Evolutionary conservation across 2,329 filamentous ascomycete species (phyloP).

Genomic region (Pyrenochaeta sp.): DNA sequence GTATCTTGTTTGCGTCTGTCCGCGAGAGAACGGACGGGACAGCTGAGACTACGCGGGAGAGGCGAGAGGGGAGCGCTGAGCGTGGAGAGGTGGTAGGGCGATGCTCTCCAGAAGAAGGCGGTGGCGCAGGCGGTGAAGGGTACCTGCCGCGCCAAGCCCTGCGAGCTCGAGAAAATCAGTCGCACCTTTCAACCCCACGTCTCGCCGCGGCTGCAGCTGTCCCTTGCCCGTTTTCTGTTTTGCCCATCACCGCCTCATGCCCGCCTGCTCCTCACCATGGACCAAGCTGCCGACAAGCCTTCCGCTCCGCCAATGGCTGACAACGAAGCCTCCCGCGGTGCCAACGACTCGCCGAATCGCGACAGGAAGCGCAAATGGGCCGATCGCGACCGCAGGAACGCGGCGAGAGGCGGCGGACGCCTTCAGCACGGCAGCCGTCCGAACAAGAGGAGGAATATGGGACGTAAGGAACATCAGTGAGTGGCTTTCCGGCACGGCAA

Average conservation of each 20-base stretch:
- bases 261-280: conserved; percentile 26
- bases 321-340: conserved; percentile 25
- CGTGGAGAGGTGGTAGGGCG: neutral
- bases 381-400: conserved; percentile 33
- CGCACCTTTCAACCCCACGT: conserved; percentile 20
- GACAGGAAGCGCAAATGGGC: conserved; percentile 46
- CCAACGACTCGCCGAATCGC: conserved; percentile 29
- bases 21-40: conserved; percentile 22
- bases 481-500: conserved; percentile 26
- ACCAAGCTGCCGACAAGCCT: conserved; percentile 32
- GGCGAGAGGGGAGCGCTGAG: conserved; percentile 3
- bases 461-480: conserved; percentile 71
- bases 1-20: conserved; percentile 12
- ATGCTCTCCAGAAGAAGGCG: conserved; percentile 11
- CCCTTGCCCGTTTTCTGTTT: conserved; percentile 3
- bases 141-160: conserved; percentile 33
- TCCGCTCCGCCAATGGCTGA: conserved; percentile 35
- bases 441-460: conserved; percentile 72
- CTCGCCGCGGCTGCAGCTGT: conserved; percentile 6
- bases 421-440: conserved; percentile 50
- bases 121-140: conserved; percentile 31
- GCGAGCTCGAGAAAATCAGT: conserved; percentile 29
- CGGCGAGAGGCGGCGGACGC: conserved; percentile 43
- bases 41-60: conserved; percentile 2
- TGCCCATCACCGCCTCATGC: conserved; percentile 27